phyloP scores from a whole-genome alignment of 805 yeast species.

The Spathaspora passalidarum region DNA sequence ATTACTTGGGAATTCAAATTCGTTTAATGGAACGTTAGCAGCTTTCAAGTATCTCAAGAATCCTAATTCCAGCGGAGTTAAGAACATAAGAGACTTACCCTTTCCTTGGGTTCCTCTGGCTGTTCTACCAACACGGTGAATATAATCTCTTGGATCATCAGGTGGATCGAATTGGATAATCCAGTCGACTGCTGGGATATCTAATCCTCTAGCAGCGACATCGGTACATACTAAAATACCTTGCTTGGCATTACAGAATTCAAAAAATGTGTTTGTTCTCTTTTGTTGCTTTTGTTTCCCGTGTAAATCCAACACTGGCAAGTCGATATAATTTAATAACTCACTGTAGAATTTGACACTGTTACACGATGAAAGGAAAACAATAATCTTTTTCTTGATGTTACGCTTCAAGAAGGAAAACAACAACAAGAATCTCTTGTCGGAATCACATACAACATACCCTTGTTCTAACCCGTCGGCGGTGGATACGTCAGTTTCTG shows the following conservation, averaged over 20 bases:
- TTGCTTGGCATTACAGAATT: constrained; percentile 93
- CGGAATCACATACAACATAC: constrained; percentile 95
- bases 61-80: constrained; percentile 91
- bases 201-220: constrained; percentile 98
- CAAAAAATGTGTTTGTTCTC: constrained; percentile 96
- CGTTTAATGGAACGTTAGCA: constrained; percentile 96
- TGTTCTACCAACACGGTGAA: constrained; percentile 98
- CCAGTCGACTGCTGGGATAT: constrained; percentile 99
- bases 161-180: constrained; percentile 99
- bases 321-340: constrained; percentile 88
- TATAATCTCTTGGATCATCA: constrained; percentile 99
- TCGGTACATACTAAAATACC: constrained; percentile 95
- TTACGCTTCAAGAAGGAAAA: constrained; percentile 94
- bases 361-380: constrained; percentile 93
- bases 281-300: constrained; percentile 99
- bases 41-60: constrained; percentile 92
- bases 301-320: constrained; percentile 94
- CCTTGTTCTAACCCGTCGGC: constrained; percentile 98
- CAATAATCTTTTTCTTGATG: constrained; percentile 87
- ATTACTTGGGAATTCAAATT: constrained; percentile 90
- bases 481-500: constrained; percentile 78
- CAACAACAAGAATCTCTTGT: constrained; percentile 82
- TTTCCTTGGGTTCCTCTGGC: constrained; percentile 89
- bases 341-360: constrained; percentile 96
- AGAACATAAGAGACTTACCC: constrained; percentile 93